These are phyloP conservation scores for Ehretia macrophylla DNA, from an alignment of 257 asterid genomes.

Conservation along the genomic window DNA sequence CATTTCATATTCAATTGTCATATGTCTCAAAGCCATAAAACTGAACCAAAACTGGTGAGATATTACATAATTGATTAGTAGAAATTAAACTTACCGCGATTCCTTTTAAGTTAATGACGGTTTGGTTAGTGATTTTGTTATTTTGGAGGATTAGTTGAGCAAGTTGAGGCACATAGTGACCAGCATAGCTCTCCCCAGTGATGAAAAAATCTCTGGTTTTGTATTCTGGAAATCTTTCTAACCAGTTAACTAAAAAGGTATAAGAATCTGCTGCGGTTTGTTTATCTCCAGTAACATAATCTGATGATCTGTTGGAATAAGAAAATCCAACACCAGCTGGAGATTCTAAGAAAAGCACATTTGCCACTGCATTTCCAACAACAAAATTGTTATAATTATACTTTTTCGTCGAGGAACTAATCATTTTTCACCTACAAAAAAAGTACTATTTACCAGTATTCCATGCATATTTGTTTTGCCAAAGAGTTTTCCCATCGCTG, in stretches of 20 bases:
- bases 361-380: conserved; percentile 29
- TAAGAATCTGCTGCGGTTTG: conserved; percentile 52
- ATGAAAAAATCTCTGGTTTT: conserved; percentile 16
- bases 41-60: background rate
- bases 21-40: background rate
- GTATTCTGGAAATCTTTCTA: conserved; percentile 20
- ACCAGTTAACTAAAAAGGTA: conserved; percentile 19
- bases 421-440: no score
- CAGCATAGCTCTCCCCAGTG: conserved; percentile 23
- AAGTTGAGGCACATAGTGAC: conserved; percentile 17
- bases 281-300: conserved; percentile 8
- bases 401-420: no score
- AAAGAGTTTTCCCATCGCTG: conserved; percentile 29
- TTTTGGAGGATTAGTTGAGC: conserved; percentile 15
- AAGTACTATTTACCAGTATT: conserved; percentile 8
- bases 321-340: conserved; percentile 29
- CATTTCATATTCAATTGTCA: background rate
- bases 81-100: conserved; percentile 5
- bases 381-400: background rate
- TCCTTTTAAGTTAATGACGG: conserved; percentile 17
- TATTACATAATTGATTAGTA: no score
- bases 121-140: conserved; percentile 34
- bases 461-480: conserved; percentile 16
- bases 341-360: conserved; percentile 18
- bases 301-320: conserved; percentile 21